A percentile compares a stretch with the other conserved stretches of the same genome.
Evolutionary conservation across 352 stramenopile species (phyloP).

Genomic region (Pythium folliculosum): DNA sequence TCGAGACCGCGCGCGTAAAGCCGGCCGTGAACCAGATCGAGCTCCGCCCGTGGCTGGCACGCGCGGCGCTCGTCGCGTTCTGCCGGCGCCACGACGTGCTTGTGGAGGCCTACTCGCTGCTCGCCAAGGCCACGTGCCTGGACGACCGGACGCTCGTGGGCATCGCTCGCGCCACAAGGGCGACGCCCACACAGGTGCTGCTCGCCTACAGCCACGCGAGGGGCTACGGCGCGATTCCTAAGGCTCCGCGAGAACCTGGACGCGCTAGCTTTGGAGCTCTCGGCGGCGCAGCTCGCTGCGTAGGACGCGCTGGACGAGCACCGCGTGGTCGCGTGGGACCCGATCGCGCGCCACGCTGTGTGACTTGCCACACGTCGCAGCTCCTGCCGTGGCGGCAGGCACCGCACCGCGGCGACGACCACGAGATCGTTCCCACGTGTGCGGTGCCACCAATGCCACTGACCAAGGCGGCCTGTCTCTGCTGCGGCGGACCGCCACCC

Average conservation of each 20-base stretch:
- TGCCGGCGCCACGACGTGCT: slow-evolving; percentile 47
- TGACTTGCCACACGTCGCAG: slow-evolving; percentile 16
- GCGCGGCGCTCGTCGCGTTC: slow-evolving; percentile 56
- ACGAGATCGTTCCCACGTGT: slow-evolving; percentile 23
- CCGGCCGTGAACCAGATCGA: slow-evolving; percentile 82
- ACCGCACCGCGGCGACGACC: not conserved
- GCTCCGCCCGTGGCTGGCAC: slow-evolving; percentile 64
- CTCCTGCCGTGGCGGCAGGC: no score
- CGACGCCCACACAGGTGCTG: slow-evolving; percentile 45
- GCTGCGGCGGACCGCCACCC: slow-evolving; percentile 6
- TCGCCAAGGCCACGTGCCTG: slow-evolving; percentile 45
- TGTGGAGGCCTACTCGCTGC: slow-evolving; percentile 53
- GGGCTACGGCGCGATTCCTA: slow-evolving; percentile 62
- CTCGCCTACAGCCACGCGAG: slow-evolving; percentile 52
- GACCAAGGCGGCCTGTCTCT: slow-evolving; percentile 8
- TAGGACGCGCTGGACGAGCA: slow-evolving; percentile 46
- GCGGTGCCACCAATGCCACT: slow-evolving; percentile 17
- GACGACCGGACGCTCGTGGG: slow-evolving; percentile 31
- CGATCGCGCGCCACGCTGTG: slow-evolving; percentile 41
- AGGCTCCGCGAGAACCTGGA: slow-evolving; percentile 59
- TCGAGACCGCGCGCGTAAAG: slow-evolving; percentile 49
- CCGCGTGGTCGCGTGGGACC: slow-evolving; percentile 55
- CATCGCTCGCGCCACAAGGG: slow-evolving; percentile 36
- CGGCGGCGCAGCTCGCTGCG: slow-evolving; percentile 34
- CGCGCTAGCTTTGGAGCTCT: slow-evolving; percentile 33